A percentile compares a stretch with the other conserved stretches of the same genome.
phyloP scores from a whole-genome alignment of 495 filamentous ascomycete genomes.

The Aspergillus bridgeri region DNA sequence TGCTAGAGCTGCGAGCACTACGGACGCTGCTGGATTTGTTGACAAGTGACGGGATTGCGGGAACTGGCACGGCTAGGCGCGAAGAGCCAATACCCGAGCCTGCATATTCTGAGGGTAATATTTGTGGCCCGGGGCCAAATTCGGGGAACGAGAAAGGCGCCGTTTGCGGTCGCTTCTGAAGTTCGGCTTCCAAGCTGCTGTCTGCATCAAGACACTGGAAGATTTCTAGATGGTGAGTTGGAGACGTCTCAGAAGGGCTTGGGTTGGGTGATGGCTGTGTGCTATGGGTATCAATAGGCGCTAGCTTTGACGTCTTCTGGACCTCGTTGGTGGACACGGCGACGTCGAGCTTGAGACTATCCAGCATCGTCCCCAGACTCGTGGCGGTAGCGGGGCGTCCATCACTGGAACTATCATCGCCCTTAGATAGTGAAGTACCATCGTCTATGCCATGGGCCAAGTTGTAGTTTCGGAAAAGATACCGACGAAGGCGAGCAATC shows the following conservation, averaged over 20 bases:
- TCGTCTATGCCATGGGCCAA: conserved; percentile 45
- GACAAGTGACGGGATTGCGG: conserved; percentile 28
- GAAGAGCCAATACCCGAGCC: conserved; percentile 17
- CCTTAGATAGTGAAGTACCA: conserved; percentile 1
- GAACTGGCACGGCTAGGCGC: conserved; percentile 37
- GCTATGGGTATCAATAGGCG: conserved; percentile 6
- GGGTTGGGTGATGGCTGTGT: conserved; percentile 6
- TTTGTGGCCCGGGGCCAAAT: conserved; percentile 12
- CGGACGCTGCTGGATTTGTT: conserved; percentile 39
- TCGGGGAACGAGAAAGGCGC: conserved; percentile 17
- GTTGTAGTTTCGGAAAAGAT: conserved; percentile 61
- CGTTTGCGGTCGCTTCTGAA: conserved; percentile 25
- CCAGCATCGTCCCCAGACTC: conserved; percentile 40
- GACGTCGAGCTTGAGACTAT: conserved; percentile 39
- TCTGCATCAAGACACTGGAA: conserved; percentile 19
- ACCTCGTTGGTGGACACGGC: conserved; percentile 36
- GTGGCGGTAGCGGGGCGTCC: conserved; percentile 38
- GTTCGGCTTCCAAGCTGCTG: conserved; percentile 13
- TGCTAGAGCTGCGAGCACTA: conserved; percentile 43
- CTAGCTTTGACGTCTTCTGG: conserved; percentile 8
- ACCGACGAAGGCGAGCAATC: conserved; percentile 51
- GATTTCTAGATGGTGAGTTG: conserved; percentile 18
- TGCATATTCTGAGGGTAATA: conserved; percentile 27
- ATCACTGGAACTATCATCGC: conserved; percentile 34
- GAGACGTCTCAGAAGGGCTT: neutral